Evolutionary conservation across 257 asterid genomes (phyloP), one percentile per base, ranked within the genome.

Genomic region (Nyctanthes arbortristis): DNA sequence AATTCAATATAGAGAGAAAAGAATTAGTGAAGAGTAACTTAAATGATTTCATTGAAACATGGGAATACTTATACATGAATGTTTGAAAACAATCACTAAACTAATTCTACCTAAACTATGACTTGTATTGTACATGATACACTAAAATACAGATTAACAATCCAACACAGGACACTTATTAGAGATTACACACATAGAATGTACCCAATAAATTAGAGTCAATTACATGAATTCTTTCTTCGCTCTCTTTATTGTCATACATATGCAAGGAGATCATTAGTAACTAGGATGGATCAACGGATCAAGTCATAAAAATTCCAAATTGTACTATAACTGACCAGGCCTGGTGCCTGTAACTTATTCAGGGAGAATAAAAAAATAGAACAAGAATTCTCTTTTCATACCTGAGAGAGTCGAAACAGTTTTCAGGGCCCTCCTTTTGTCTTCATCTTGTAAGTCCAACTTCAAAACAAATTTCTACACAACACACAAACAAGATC

Each of bases 321-420:
- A 40, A 57, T 27, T 37, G 12, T 36, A 6, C 7, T 7, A 27
- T 20, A 4, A 3, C n/a, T 64, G 7, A 43, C 28, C 28, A 25
- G 29, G 32, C 52, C 36, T 47, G 10, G 36, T 9, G 10, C 33
- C 27, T 10, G 1, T 56, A 56, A 68, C 0, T 7, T 2, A 7
- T 5, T 16, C 16, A 18, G 36, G 36, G 10, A 2, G 30, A 13
- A 4, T 12, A 43, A 49, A 25, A 37, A 31, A 29, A 6, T 37
- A n/a, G 7, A 24, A 10, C 3, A 57, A 40, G 24, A n/a, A 31
- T 30, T 39, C 9, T n/a, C 71, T 71, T 28, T 14, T 9, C 43
- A 8, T 82, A 92, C 97, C 97, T 34, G 91, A 63, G 59, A 89
- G 88, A 66, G 97, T 79, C 25, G 96, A 80, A 24, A 92, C 89